Evolutionary conservation across 345 rosid species (phyloP), one percentile per base, ranked within the genome.

Genomic region (Eutrema yunnanense): DNA sequence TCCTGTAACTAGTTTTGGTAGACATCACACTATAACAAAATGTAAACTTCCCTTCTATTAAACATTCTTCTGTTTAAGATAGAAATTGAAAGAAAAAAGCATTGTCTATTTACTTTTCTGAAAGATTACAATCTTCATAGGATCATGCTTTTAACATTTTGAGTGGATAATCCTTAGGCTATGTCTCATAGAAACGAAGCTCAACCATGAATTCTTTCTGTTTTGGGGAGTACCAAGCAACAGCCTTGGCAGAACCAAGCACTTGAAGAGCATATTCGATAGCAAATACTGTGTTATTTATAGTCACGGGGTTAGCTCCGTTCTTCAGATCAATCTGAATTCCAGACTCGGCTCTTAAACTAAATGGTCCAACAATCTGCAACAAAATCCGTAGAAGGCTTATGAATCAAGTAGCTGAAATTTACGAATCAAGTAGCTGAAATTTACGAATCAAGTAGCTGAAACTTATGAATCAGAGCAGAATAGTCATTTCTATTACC

Each of bases 331-430:
- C 90, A 42, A 86, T 65, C 12, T 32, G 74, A 76, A 90, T 79
- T 68, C 85, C 90, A 3, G 92, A 79, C 79, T 95, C 99, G 2
- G 84, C 88, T 83, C 89, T 86, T 65, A 92, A 84, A 81, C 91
- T 90, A 84, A 94, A 88, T 13, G 97, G 96, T 68, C 97, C 98
- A 41, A 80, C 87, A 80, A 94, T 84, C 98, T 95, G 88, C 81
- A 85, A 63, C 57, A 48, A 77, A 54, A 68, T 51, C 16, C 48
- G 2, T 14, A 47, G 1, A 68, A 56, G 51, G 10, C 0, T 46
- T 34, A 60, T 57, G 2, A 78, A 62, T 13, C 67, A 72, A 67
- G 69, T n/a, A 75, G 32, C 57, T 13, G 58, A 70, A 69, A 75
- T 38, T 40, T 47, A 69, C 46, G 64, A 62, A 62, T 22, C 67